Conservation (phyloP, 2,329 filamentous ascomycete genomes). For the Pseudogymnoascus sp. region DNA sequence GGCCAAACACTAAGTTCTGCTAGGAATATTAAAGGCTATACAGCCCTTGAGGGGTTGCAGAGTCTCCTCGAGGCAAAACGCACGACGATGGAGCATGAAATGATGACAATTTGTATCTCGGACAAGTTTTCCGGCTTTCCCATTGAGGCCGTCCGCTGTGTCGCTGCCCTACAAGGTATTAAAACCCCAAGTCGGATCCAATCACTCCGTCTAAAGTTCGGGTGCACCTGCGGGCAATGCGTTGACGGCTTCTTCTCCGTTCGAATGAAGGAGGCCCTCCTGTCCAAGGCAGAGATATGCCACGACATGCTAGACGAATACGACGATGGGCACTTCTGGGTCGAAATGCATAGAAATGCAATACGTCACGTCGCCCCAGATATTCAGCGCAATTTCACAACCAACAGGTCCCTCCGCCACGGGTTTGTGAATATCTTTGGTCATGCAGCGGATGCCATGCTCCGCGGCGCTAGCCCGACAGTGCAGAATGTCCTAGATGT, state of each 20-base stretch:
- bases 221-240: constrained; percentile 34
- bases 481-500: neutral
- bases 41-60: constrained; percentile 28
- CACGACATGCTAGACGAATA: neutral
- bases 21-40: constrained; percentile 29
- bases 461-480: neutral
- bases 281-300: neutral
- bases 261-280: constrained; percentile 27
- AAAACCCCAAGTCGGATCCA: constrained; percentile 13
- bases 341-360: neutral
- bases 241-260: constrained; percentile 32
- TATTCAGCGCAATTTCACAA: neutral
- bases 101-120: neutral
- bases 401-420: neutral
- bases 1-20: constrained; percentile 14
- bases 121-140: constrained; percentile 21
- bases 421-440: neutral
- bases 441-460: neutral
- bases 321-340: neutral
- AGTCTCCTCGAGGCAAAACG: constrained; percentile 26
- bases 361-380: neutral
- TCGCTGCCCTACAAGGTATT: constrained; percentile 22
- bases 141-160: constrained; percentile 23
- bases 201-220: constrained; percentile 26
- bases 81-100: constrained; percentile 13